phyloP scores from a whole-genome alignment of 768 basidiomycete species.

The Pluteus cervinus region DNA sequence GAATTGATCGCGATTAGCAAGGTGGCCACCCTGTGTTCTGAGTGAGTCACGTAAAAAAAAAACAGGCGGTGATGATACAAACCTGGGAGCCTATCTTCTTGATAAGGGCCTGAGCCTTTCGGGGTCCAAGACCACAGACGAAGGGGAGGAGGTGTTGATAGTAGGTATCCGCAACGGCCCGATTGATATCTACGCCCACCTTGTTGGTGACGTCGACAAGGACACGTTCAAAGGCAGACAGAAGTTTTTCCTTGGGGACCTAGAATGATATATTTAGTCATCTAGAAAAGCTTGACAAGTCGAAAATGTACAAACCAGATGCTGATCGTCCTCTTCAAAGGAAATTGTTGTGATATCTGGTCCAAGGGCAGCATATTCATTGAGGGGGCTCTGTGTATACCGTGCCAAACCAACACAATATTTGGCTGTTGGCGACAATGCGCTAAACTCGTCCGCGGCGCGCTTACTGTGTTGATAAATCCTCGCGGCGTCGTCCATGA shows the following conservation, averaged over 20 bases:
- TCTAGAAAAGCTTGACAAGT: constrained; percentile 9
- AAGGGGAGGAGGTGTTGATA: constrained; percentile 86
- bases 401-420: constrained; percentile 94
- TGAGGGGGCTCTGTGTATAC: constrained; percentile 89
- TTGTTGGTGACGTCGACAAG: constrained; percentile 88
- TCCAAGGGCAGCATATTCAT: constrained; percentile 90
- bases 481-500: constrained; percentile 87
- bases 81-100: constrained; percentile 78
- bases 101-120: constrained; percentile 83
- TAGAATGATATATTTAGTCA: constrained; percentile 21
- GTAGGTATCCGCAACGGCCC: constrained; percentile 82
- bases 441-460: constrained; percentile 76
- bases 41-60: constrained; percentile 8
- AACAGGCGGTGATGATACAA: constrained; percentile 18
- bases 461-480: constrained; percentile 90
- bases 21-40: constrained; percentile 68
- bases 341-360: constrained; percentile 76
- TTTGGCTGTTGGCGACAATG: constrained; percentile 70
- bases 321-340: constrained; percentile 82
- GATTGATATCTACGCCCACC: constrained; percentile 95
- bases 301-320: constrained; percentile 49
- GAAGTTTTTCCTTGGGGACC: constrained; percentile 83
- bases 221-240: constrained; percentile 75
- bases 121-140: constrained; percentile 88
- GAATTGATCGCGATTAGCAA: constrained; percentile 85